phyloP scores from a whole-genome alignment of 768 basidiomycete genomes.

The Trametes cinnabarina region DNA sequence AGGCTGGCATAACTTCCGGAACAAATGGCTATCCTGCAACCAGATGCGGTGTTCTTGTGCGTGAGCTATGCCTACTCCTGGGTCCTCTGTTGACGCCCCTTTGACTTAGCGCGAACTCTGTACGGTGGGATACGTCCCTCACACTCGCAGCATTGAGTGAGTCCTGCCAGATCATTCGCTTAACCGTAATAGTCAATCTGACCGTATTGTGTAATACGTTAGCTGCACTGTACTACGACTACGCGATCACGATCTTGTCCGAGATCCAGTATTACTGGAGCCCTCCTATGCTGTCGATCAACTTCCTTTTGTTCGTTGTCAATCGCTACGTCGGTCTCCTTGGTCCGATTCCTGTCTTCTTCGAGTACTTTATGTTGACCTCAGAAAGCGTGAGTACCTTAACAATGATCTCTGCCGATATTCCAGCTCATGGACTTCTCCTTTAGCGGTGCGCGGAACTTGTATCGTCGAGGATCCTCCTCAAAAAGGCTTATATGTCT shows the following conservation, averaged over 20 bases:
- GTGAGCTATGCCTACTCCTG: no score
- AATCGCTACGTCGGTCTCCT: conserved; percentile 25
- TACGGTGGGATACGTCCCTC: conserved; percentile 7
- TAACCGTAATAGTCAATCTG: no score
- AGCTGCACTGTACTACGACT: conserved; percentile 43
- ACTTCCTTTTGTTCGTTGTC: conserved; percentile 20
- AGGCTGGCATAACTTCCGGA: no score
- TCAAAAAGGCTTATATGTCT: no score
- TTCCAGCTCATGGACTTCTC: no score
- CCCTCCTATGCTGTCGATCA: conserved; percentile 5
- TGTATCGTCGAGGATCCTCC: no score
- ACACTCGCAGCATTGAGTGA: conserved; percentile 7
- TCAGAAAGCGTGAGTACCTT: conserved; percentile 10
- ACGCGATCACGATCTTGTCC: conserved; percentile 40
- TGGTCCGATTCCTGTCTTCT: conserved; percentile 23
- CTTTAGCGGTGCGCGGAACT: conserved; percentile 1
- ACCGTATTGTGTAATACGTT: no score
- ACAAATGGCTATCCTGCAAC: no score
- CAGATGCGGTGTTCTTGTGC: no score
- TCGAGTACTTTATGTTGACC: conserved; percentile 8
- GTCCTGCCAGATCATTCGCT: no score
- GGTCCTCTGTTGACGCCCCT: no score
- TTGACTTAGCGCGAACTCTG: neutral
- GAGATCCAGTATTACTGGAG: conserved; percentile 49
- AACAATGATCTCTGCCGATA: no score